phyloP scores from a whole-genome alignment of 1,284 basidiomycete genomes.

The Chalciporus sp. region DNA sequence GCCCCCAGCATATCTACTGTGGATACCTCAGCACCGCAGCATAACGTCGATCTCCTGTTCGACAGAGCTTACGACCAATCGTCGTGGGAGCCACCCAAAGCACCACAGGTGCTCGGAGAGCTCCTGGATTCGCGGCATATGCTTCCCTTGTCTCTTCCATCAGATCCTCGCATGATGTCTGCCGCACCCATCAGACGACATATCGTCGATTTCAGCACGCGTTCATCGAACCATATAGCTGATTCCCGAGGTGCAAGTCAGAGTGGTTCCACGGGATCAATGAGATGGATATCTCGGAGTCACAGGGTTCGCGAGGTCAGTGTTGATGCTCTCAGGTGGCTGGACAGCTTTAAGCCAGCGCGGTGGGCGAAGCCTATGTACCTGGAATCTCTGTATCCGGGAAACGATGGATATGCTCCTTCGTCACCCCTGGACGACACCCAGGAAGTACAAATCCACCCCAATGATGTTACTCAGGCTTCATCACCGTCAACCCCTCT shows the following conservation, averaged over 20 bases:
- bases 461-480: conserved; percentile 40
- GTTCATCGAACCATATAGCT: conserved; percentile 30
- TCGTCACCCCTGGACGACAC: conserved; percentile 27
- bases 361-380: conserved; percentile 43
- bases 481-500: conserved; percentile 57
- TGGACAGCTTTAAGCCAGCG: conserved; percentile 59
- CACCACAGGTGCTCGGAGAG: conserved; percentile 84
- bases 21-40: conserved; percentile 44
- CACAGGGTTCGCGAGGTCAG: conserved; percentile 63
- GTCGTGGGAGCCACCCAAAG: conserved; percentile 73
- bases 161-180: conserved; percentile 74
- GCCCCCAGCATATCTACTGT: conserved; percentile 38
- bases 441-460: conserved; percentile 30
- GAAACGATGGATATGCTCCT: conserved; percentile 39
- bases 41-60: conserved; percentile 77
- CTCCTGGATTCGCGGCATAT: conserved; percentile 89
- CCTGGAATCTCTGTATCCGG: conserved; percentile 33
- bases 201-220: conserved; percentile 37
- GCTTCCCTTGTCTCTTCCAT: conserved; percentile 86
- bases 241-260: conserved; percentile 43
- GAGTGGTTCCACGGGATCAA: conserved; percentile 42
- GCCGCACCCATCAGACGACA: conserved; percentile 59
- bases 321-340: conserved; percentile 60
- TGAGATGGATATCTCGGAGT: conserved; percentile 59
- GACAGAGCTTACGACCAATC: conserved; percentile 65